A percentile compares a stretch with the other conserved stretches of the same genome.
phyloP scores from a whole-genome alignment of 768 basidiomycete genomes.

The Termitomyces heimii region DNA sequence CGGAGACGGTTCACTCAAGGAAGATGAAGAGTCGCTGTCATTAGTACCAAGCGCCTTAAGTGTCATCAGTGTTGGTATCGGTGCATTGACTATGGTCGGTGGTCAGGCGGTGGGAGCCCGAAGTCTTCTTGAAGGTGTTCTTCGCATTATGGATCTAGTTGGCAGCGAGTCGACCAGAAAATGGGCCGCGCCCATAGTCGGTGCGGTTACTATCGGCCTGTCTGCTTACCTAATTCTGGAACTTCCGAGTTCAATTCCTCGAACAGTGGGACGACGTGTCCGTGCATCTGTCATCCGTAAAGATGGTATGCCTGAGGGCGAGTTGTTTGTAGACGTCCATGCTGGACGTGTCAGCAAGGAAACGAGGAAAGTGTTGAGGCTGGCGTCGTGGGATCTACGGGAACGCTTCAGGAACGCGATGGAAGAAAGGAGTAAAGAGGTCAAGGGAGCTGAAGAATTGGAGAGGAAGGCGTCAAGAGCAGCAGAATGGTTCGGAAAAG shows the following conservation, averaged over 20 bases:
- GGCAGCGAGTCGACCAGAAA: conserved; percentile 74
- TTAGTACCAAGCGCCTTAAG: conserved; percentile 59
- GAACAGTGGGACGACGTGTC: conserved; percentile 84
- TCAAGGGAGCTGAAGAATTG: conserved; percentile 67
- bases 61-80: conserved; percentile 70
- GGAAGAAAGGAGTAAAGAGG: conserved; percentile 76
- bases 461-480: conserved; percentile 69
- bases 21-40: conserved; percentile 23
- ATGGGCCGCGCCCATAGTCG: conserved; percentile 86
- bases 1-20: conserved; percentile 35
- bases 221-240: conserved; percentile 81
- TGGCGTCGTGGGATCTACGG: conserved; percentile 86
- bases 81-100: conserved; percentile 86
- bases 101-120: conserved; percentile 75
- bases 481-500: conserved; percentile 60
- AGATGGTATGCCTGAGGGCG: conserved; percentile 33
- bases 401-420: conserved; percentile 77
- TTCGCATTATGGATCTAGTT: conserved; percentile 72
- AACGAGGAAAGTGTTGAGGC: conserved; percentile 87
- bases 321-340: conserved; percentile 65
- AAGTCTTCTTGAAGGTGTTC: conserved; percentile 69
- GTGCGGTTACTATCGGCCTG: conserved; percentile 67
- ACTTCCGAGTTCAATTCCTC: conserved; percentile 83
- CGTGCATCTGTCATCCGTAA: conserved; percentile 51
- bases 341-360: conserved; percentile 70